phyloP scores from a whole-genome alignment of 495 filamentous ascomycete genomes.

The Pseudomonodictys pantanalensis region DNA sequence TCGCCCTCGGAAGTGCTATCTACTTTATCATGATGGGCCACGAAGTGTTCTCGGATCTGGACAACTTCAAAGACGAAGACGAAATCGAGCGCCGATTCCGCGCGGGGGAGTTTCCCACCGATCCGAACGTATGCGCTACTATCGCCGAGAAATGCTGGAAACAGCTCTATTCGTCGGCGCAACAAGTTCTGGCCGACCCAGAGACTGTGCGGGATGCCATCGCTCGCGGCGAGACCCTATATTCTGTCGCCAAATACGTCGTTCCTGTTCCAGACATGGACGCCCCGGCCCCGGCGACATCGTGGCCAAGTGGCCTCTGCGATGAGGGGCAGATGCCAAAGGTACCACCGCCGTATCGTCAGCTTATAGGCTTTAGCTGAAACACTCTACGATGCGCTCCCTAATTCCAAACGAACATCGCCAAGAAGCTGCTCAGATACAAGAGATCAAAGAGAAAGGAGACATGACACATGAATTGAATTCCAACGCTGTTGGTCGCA shows the following conservation, averaged over 20 bases:
- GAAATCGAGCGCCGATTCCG: constrained; percentile 8
- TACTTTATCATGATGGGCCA: constrained; percentile 16
- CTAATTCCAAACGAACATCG: constrained; percentile 1
- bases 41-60: constrained; percentile 11
- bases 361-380: constrained; percentile 7
- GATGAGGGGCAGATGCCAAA: constrained; percentile 4
- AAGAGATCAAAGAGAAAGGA: constrained; percentile 1
- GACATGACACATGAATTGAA: neutral
- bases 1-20: constrained; percentile 10
- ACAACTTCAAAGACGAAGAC: constrained; percentile 14
- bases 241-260: constrained; percentile 4
- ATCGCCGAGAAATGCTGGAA: constrained; percentile 14
- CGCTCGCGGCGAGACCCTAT: constrained; percentile 2
- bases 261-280: constrained; percentile 5
- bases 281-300: constrained; percentile 3
- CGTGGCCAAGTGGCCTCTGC: constrained; percentile 8
- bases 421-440: constrained; percentile 1
- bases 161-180: constrained; percentile 14
- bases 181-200: constrained; percentile 7
- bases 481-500: too few species aligned
- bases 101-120: constrained; percentile 2
- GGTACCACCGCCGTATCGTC: constrained; percentile 1
- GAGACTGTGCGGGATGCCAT: constrained; percentile 1
- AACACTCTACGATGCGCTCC: neutral
- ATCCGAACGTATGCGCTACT: constrained; percentile 17